Conservation (phyloP, 1,139 yeast species). For the Meyerozyma carpophila region DNA sequence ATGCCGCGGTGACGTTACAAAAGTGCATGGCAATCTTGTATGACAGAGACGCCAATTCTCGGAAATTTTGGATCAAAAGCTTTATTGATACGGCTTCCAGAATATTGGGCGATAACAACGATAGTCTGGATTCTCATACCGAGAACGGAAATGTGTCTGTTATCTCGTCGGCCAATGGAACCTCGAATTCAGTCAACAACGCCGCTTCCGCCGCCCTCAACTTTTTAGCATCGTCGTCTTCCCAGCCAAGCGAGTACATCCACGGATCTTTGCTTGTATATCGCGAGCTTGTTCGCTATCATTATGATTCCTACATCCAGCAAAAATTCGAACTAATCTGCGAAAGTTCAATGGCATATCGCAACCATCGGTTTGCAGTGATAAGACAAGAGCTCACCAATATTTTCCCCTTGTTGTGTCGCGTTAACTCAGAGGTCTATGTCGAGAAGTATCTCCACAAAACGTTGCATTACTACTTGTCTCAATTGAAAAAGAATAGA, state of each 20-base stretch:
- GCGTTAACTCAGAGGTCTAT: conserved; percentile 71
- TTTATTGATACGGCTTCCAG: conserved; percentile 57
- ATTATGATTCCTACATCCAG: conserved; percentile 46
- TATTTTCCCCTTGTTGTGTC: conserved; percentile 77
- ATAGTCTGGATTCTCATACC: conserved; percentile 5
- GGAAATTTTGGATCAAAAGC: conserved; percentile 69
- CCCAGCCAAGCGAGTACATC: conserved; percentile 56
- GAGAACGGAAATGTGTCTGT: conserved; percentile 3
- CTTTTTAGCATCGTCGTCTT: conserved; percentile 20
- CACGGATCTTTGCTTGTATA: conserved; percentile 86
- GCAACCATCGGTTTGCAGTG: conserved; percentile 69
- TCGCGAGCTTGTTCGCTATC: conserved; percentile 68
- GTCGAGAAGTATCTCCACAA: conserved; percentile 78
- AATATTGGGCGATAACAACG: conserved; percentile 24
- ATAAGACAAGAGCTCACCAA: conserved; percentile 80
- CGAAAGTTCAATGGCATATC: conserved; percentile 68
- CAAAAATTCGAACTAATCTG: conserved; percentile 69
- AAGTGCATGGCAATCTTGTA: conserved; percentile 74
- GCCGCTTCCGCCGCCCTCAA: conserved; percentile 19
- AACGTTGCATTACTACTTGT: conserved; percentile 70
- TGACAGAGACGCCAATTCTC: conserved; percentile 67
- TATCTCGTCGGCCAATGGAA: conserved; percentile 1
- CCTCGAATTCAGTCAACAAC: conserved; percentile 5
- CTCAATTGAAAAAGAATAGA: conserved; percentile 69
- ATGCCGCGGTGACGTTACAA: conserved; percentile 78